Base-by-base conservation (phyloP, 2,329 filamentous ascomycete genomes). In the Penicillium brasilianum region DNA sequence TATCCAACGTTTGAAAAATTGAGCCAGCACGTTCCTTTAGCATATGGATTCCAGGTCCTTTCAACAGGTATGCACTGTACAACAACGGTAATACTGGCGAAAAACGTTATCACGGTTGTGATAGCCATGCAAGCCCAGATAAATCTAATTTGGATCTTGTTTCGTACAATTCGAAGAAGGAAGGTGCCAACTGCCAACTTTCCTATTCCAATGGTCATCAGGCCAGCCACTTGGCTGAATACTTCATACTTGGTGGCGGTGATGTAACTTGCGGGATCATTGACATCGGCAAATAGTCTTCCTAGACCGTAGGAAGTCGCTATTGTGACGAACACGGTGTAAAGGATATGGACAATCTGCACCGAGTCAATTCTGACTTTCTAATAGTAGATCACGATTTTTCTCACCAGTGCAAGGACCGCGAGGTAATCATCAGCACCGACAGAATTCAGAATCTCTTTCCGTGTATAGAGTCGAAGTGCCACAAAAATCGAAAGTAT, bases 201-300 rank as follows among this genome's bases (percentile, higher is more conserved):
- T 18, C 37, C 37, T 39, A 39, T 39, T 16, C 37, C 37, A 16
- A 39, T 39, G 5, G 37, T 16, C 37, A 18, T 39, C 5, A 39
- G 16, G 16, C 37, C 37, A 16, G 37, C 37, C 37, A 39, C 37
- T 16, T 39, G 37, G 16, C 37, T 39, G 52, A 69, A 68, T 0
- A 70, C 16, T 51, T 70, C 68, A 43, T 69, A 70, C 30, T 67
- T 69, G 16, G 67, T 60, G 7, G 68, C 68, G 6, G 60, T 66
- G 37, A 61, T 63, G 41, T 70, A 70, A 34, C 50, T 63, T 3
- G 18, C 46, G 28, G 62, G 53, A 54, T 69, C 50, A 2, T 66
- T 67, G 14, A 70, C 59, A 30, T 62, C 61, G 0, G 55, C 68
- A 44, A 50, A 64, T n/a, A 59, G 25, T 46, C 58, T 51, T 1